Evolutionary conservation across 179 eudicot species (phyloP).

Genomic region (Spergularia azorica): DNA sequence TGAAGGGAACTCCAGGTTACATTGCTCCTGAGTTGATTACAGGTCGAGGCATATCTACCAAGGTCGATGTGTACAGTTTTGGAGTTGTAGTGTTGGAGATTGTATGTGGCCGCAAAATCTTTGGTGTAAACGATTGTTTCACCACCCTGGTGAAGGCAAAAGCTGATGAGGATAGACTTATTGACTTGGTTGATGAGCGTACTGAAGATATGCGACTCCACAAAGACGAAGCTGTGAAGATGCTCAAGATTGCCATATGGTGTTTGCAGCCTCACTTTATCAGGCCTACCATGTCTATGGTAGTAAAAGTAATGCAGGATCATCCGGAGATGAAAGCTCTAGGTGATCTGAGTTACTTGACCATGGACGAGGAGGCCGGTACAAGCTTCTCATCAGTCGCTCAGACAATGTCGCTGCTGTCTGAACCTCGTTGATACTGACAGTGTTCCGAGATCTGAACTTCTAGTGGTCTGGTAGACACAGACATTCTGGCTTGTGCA

Average conservation of each 20-base stretch:
- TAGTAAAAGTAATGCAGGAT: slow-evolving; percentile 30
- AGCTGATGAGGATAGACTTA: background rate
- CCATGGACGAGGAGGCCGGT: too few relatives aligned
- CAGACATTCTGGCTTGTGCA: too few relatives aligned
- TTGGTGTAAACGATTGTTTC: background rate
- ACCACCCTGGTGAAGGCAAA: slow-evolving; percentile 11
- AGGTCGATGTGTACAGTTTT: slow-evolving; percentile 21
- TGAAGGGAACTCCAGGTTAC: slow-evolving; percentile 17
- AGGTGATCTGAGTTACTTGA: too few relatives aligned
- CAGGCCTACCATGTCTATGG: slow-evolving; percentile 28
- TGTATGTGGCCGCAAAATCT: too few relatives aligned
- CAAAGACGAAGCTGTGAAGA: slow-evolving; percentile 18
- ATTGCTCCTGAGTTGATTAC: slow-evolving; percentile 26
- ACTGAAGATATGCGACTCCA: slow-evolving; percentile 15
- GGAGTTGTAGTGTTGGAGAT: too few relatives aligned
- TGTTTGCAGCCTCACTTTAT: slow-evolving; percentile 24
- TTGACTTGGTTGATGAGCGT: slow-evolving; percentile 3
- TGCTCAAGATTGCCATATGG: slow-evolving; percentile 19
- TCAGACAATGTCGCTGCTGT: too few relatives aligned
- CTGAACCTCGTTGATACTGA: too few relatives aligned
- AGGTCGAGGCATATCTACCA: slow-evolving; percentile 11
- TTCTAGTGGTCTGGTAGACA: too few relatives aligned
- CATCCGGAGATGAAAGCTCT: too few relatives aligned
- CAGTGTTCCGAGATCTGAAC: too few relatives aligned
- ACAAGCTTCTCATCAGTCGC: too few relatives aligned